Evolutionary conservation across 257 asterid genomes (phyloP), one percentile per base, ranked within the genome.

Genomic region (Schizonepeta tenuifolia): DNA sequence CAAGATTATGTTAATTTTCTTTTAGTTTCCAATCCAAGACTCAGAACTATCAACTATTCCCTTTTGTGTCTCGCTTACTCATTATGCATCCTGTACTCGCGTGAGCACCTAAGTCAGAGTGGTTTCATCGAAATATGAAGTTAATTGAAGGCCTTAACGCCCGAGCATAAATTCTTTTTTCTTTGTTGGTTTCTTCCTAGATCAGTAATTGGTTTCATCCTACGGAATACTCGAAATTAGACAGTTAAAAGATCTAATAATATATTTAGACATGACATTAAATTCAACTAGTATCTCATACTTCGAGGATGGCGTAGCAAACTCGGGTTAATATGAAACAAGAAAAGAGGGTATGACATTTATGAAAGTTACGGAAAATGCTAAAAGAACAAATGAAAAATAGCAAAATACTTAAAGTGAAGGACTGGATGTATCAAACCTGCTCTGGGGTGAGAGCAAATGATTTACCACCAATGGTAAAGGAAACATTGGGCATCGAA

Each of bases 401-500:
- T 43, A 18, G 51, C 33, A 12, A 1, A 22, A 33, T 11, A 22
- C 49, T 56, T 14, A 47, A 28, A 51, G 24, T 11, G 5, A 62
- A 46, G 50, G 40, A 59, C 3, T 11, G 18, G 22, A 66, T 7
- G 51, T 18, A 28, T 35, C 75, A 51, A 61, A 91, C 97, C 96
- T 91, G 89, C 64, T 87, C 87, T 1, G 96, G 93, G 35, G 86
- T 68, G 64, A 91, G 93, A 21, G 80, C 85, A 59, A 89, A 91
- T 69, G 78, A 64, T 83, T 86, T 87, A 61, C 84, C 79, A 8
- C 95, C 97, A 31, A 91, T 75, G 14, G 93, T 81, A 66, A 91
- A 80, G 61, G 96, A 77, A 59, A 91, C 74, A 67, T 80, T 81
- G 2, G 97, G 97, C 91, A 91, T 80, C 51, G 88, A 73, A 71